Evolutionary conservation across 768 basidiomycete genomes (phyloP).

Genomic region (Floccularia luteovirens): DNA sequence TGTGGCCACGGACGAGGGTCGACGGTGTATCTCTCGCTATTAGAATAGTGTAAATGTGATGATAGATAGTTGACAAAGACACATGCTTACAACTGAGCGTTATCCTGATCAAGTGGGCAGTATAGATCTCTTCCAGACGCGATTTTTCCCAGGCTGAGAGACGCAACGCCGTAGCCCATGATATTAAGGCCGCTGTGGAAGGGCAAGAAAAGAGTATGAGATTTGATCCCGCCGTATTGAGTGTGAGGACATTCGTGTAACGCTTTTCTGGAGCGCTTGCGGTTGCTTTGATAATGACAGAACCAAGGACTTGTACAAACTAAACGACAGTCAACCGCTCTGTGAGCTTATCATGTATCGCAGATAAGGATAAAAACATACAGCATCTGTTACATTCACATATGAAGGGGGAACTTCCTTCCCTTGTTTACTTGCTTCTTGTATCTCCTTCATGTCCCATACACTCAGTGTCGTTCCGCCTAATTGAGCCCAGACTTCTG

Average conservation of each 20-base stretch:
- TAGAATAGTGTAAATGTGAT: constrained; percentile 3
- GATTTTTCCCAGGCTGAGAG: constrained; percentile 93
- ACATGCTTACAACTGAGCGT: constrained; percentile 37
- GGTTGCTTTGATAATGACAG: constrained; percentile 57
- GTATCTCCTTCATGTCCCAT: constrained; percentile 88
- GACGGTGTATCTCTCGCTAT: constrained; percentile 46
- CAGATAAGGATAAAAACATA: constrained; percentile 31
- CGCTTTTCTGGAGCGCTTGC: constrained; percentile 42
- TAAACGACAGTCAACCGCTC: constrained; percentile 17
- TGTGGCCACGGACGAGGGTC: constrained; percentile 59
- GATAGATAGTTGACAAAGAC: constrained; percentile 1
- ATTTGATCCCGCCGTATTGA: constrained; percentile 94
- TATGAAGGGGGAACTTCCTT: constrained; percentile 82
- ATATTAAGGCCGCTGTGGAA: constrained; percentile 54
- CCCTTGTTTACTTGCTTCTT: constrained; percentile 75
- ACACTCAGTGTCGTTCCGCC: constrained; percentile 85
- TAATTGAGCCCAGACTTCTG: constrained; percentile 84
- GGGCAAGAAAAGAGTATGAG: constrained; percentile 85
- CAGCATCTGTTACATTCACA: constrained; percentile 83
- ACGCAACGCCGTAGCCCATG: constrained; percentile 91
- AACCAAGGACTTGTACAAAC: constrained; percentile 77
- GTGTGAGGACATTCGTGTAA: constrained; percentile 74
- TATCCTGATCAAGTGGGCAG: constrained; percentile 85
- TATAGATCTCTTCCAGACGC: constrained; percentile 94
- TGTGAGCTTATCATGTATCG: constrained; percentile 5